phyloP scores from a whole-genome alignment of 352 stramenopile genomes.

The Pythium rishiriense region DNA sequence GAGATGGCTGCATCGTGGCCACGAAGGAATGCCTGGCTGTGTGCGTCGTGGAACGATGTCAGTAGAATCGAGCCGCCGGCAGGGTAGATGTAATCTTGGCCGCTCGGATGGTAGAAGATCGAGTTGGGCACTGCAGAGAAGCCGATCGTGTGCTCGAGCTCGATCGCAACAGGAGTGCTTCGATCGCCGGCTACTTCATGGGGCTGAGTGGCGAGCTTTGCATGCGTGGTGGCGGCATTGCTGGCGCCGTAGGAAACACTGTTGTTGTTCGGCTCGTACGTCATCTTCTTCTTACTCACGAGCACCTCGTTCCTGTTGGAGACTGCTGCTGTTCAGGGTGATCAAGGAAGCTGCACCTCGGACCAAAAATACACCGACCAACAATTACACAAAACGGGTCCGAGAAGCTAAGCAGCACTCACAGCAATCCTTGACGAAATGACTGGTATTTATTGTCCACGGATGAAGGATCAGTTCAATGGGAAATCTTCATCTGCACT shows the following conservation, averaged over 20 bases:
- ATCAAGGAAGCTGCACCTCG: not conserved
- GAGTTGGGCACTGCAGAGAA: slow-evolving; percentile 82
- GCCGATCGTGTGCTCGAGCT: slow-evolving; percentile 93
- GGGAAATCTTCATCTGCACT: not conserved
- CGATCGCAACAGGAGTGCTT: slow-evolving; percentile 42
- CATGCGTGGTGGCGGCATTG: not conserved
- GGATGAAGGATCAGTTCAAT: not conserved
- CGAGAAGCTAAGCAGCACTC: not conserved
- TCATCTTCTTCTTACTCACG: too few species aligned
- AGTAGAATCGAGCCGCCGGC: slow-evolving; percentile 88
- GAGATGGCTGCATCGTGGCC: slow-evolving; percentile 85
- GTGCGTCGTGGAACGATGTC: slow-evolving; percentile 67
- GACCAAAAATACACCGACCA: slow-evolving; percentile 6
- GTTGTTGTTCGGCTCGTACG: slow-evolving; percentile 19
- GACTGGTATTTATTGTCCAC: not conserved
- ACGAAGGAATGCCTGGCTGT: slow-evolving; percentile 82
- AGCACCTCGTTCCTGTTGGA: too few species aligned
- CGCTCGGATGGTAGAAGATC: slow-evolving; percentile 84
- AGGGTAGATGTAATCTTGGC: slow-evolving; percentile 83
- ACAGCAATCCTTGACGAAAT: slow-evolving; percentile 1
- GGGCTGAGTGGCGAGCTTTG: slow-evolving; percentile 1
- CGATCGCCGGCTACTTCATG: not conserved
- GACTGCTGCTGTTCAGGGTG: not conserved
- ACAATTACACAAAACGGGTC: not conserved
- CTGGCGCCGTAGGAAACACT: not conserved